Base-by-base conservation (phyloP, 169 alveolate species). In the Plasmodium adleri region DNA sequence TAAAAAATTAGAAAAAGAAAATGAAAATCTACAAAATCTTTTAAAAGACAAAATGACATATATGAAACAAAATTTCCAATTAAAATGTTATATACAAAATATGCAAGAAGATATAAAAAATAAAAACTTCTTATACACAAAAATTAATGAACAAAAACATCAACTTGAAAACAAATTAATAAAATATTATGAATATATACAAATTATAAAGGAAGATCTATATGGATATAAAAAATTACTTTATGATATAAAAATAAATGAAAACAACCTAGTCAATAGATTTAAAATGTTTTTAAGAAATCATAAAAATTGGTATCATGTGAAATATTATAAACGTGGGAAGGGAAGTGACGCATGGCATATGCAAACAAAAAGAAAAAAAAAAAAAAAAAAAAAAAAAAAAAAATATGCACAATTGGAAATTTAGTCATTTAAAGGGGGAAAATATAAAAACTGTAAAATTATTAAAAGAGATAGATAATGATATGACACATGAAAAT, bases 31-130 rank as follows among this genome's bases (percentile, higher is more conserved):
- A 32, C 68, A 75, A 17, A 12, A 52, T 26, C 7, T 47, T 3
- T 45, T 68, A 22, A 8, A 28, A 49, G 88, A 75, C 28, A 75
- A 75, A 63, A 13, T 45, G 12, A 54, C 10, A 49, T 26, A 17
- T 17, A 67, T 75, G 28, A 75, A 75, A 63, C 63, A 63, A 45
- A 75, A 63, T 20, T 75, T 62, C 43, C 75, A 75, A 49, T 63
- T 75, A 63, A 67, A 54, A 24, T 75, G 88, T 26, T 62, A 62
- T 45, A 56, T 75, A n/a, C 43, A 63, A 47, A 12, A 39, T 8
- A 3, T 75, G 52, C 76, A 75, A n/a, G 20, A 7, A 10, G 10
- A 28, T n/a, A 10, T 75, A 15, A 24, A 63, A 22, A 49, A 24
- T 17, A 60, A 75, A 28, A 45, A 74, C 4, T 47, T 10, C 1